These are phyloP conservation scores for Monilinia fructigena DNA, from an alignment of 2,329 filamentous ascomycete species.

Conservation along the genomic window DNA sequence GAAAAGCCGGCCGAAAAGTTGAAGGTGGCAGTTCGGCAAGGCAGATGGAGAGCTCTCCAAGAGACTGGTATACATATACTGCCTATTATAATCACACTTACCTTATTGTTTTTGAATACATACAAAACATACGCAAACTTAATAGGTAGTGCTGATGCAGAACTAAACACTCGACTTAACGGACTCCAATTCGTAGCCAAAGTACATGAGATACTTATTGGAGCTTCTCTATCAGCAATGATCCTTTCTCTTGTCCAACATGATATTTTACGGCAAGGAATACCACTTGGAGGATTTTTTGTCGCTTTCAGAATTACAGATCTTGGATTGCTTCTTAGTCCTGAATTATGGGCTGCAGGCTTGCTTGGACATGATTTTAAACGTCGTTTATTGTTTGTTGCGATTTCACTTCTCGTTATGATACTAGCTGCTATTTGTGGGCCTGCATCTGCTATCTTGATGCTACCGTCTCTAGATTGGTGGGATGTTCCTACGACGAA, in stretches of 20 bases:
- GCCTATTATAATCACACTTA: background rate
- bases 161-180: background rate
- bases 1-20: no score
- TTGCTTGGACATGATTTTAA: background rate
- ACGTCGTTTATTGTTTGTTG: background rate
- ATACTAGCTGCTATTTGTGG: background rate
- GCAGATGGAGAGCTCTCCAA: no score
- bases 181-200: slow-evolving; percentile 3
- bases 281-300: background rate
- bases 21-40: no score
- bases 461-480: slow-evolving; percentile 5
- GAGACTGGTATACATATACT: background rate
- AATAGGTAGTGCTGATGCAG: background rate
- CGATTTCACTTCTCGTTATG: background rate
- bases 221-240: background rate
- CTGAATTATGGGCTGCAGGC: background rate
- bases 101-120: background rate
- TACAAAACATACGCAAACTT: background rate
- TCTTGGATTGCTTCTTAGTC: slow-evolving; percentile 1
- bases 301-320: background rate
- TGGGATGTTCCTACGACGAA: background rate
- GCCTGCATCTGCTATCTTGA: slow-evolving; percentile 1
- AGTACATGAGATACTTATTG: background rate
- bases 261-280: background rate
- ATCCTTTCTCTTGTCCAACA: background rate